phyloP scores from a whole-genome alignment of 2,329 filamentous ascomycete species.

The Fusarium sp. region DNA sequence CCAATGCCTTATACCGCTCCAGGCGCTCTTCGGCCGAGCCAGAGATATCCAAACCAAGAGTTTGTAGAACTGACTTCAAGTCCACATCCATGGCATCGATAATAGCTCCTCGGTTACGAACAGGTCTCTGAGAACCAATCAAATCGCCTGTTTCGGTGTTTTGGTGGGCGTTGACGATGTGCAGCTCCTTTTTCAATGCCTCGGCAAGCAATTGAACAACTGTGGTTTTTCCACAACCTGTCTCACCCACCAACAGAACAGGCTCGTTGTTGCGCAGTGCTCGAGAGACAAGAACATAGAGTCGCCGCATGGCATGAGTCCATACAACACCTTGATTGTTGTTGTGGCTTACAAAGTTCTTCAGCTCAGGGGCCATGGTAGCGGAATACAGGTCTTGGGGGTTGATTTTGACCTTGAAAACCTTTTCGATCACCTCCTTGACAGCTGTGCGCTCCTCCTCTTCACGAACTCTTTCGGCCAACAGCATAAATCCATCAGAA shows the following conservation, averaged over 20 bases:
- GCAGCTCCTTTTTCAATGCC: conserved; percentile 77
- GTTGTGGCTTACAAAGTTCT: conserved; percentile 56
- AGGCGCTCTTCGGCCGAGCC: conserved; percentile 67
- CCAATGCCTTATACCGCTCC: conserved; percentile 62
- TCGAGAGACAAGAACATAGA: conserved; percentile 89
- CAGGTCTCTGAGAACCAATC: conserved; percentile 92
- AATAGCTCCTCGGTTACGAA: conserved; percentile 84
- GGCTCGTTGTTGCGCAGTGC: conserved; percentile 92
- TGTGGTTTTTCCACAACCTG: conserved; percentile 97
- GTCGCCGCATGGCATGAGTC: conserved; percentile 92
- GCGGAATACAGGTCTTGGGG: conserved; percentile 77
- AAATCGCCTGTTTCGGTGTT: conserved; percentile 98
- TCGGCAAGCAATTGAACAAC: conserved; percentile 93
- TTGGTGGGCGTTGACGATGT: conserved; percentile 96
- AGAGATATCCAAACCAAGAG: conserved; percentile 54
- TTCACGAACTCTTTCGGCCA: conserved; percentile 94
- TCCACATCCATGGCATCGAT: conserved; percentile 73
- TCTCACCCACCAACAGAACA: conserved; percentile 93
- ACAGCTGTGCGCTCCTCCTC: conserved; percentile 86
- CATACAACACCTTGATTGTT: conserved; percentile 81
- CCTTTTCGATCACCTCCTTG: conserved; percentile 86
- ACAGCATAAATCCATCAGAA: conserved; percentile 92
- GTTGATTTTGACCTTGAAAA: conserved; percentile 88
- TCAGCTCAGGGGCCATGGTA: conserved; percentile 66
- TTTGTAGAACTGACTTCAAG: conserved; percentile 61